phyloP scores from a whole-genome alignment of 192 early-diverging fungal species.

The Rhizophagus prolifer region DNA sequence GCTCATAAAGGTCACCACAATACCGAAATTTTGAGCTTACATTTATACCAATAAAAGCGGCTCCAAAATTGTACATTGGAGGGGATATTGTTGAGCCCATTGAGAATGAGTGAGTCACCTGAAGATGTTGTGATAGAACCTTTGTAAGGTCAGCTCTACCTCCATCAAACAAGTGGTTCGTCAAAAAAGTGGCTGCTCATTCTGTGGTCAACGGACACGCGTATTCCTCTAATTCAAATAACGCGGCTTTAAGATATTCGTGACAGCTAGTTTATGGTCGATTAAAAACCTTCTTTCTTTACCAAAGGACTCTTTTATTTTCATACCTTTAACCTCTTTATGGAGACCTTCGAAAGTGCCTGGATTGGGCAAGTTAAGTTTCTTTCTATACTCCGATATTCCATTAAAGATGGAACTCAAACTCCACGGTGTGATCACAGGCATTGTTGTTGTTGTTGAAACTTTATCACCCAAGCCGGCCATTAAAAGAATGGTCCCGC shows the following conservation, averaged over 20 bases:
- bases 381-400: slow-evolving; percentile 38
- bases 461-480: slow-evolving; percentile 24
- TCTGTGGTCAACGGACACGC: not conserved
- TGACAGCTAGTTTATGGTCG: not conserved
- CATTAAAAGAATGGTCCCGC: slow-evolving; percentile 12
- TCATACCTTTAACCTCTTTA: slow-evolving; percentile 75
- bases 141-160: slow-evolving; percentile 92
- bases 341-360: slow-evolving; percentile 82
- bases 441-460: not conserved
- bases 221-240: not conserved
- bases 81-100: slow-evolving; percentile 81
- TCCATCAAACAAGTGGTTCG: slow-evolving; percentile 91
- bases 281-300: not conserved
- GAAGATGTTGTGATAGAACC: slow-evolving; percentile 92
- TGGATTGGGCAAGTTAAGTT: slow-evolving; percentile 70
- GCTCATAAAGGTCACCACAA: not conserved
- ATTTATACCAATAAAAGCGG: slow-evolving; percentile 78
- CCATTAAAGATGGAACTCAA: slow-evolving; percentile 15
- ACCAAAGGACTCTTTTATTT: not conserved
- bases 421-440: slow-evolving; percentile 1
- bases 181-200: slow-evolving; percentile 69
- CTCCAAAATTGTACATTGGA: slow-evolving; percentile 89
- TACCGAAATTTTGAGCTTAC: slow-evolving; percentile 39
- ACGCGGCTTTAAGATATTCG: not conserved
- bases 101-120: slow-evolving; percentile 88